These are phyloP conservation scores for Candida ascalaphidarum DNA, from an alignment of 805 yeast genomes.

Conservation along the genomic window DNA sequence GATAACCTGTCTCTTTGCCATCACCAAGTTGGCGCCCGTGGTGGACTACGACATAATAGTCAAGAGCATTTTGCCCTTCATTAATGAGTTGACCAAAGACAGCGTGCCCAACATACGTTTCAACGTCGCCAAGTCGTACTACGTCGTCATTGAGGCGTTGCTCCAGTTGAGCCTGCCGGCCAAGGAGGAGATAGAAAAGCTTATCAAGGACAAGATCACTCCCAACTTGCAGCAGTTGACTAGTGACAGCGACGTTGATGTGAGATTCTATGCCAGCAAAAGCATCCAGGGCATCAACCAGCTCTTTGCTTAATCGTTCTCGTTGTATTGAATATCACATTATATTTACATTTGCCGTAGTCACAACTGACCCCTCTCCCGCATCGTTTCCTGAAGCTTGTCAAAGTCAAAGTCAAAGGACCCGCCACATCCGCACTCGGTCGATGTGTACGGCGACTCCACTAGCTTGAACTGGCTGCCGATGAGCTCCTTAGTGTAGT, in stretches of 20 bases:
- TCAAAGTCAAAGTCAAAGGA: slow-evolving; percentile 41
- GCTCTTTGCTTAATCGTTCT: too few relatives aligned
- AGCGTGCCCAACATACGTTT: slow-evolving; percentile 92
- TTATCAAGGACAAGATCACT: slow-evolving; percentile 34
- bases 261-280: slow-evolving; percentile 72
- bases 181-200: slow-evolving; percentile 10
- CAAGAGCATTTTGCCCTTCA: slow-evolving; percentile 68
- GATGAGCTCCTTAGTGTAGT: slow-evolving; percentile 84
- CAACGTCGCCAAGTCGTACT: slow-evolving; percentile 84
- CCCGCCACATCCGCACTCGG: slow-evolving; percentile 39
- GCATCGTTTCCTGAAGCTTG: slow-evolving; percentile 17
- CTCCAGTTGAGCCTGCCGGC: slow-evolving; percentile 3
- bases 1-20: slow-evolving; percentile 81
- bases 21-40: slow-evolving; percentile 75
- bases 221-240: slow-evolving; percentile 59
- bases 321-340: too few relatives aligned
- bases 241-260: slow-evolving; percentile 80
- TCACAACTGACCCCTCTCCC: too few relatives aligned
- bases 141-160: slow-evolving; percentile 50
- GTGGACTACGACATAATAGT: slow-evolving; percentile 48
- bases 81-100: slow-evolving; percentile 64
- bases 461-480: slow-evolving; percentile 91
- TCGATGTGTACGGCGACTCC: slow-evolving; percentile 78
- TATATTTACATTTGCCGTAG: too few relatives aligned
- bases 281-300: slow-evolving; percentile 35